Base-by-base conservation (phyloP, 768 basidiomycete genomes). In the Mycena filopes region DNA sequence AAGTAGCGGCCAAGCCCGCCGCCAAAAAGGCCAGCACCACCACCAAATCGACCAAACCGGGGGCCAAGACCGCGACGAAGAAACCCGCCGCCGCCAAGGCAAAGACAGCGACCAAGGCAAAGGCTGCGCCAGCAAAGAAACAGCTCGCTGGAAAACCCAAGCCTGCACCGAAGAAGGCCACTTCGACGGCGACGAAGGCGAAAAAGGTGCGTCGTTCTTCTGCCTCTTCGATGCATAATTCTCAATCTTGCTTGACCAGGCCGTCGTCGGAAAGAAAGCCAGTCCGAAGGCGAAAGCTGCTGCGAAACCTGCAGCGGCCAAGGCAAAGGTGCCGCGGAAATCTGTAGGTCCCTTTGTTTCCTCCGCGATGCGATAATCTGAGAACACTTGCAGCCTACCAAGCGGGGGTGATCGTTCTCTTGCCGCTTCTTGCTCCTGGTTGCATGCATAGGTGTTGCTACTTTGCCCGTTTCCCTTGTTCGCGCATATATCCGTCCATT, bases 121-220 rank as follows among this genome's bases (percentile, higher is more conserved):
- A 76, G 69, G 75, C 78, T 62, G 62, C 78, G 65, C 77, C 25
- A 53, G 50, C 77, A 4, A 80, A 73, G 71, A 87, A 83, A 67
- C 74, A 83, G 68, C 74, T 76, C 8, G 76, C 77, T 18, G 73
- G 75, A 16, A 78, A 79, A 31, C 60, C 80, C 26, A 84, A 83
- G 65, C 65, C 80, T 16, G 66, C 74, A 6, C 31, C 77, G 0
- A 81, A 68, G 29, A 86, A 84, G 78, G 84, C 84, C 75, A 74
- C 72, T 0, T 70, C 75, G 7, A 55, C 77, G 6, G 66, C 81
- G 36, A 77, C 84, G 48, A 87, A 84, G 74, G 87, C 84, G 11
- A 92, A 92, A 83, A 92, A 91, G 86, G 88, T 88, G 28, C 20
- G 42, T 31, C 64, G n/a, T 40, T 55, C 54, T 20, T 58, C 55